phyloP scores from a whole-genome alignment of 257 asterid species.

The Salvia miltiorrhiza region DNA sequence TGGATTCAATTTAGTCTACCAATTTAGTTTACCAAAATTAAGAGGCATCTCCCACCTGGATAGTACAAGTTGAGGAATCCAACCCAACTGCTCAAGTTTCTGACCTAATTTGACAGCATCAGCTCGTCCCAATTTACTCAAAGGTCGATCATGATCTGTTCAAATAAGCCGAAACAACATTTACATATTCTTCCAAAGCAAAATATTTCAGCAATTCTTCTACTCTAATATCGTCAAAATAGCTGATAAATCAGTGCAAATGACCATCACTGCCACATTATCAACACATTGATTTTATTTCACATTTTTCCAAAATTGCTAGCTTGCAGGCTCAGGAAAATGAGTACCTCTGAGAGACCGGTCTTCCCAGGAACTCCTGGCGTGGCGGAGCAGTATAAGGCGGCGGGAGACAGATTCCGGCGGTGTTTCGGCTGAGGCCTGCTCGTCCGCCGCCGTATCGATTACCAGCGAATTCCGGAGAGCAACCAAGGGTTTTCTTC shows the following conservation, averaged over 20 bases:
- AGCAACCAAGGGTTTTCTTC: slow-evolving; percentile 23
- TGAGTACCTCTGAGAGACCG: slow-evolving; percentile 57
- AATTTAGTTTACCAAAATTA: background rate
- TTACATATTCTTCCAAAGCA: background rate
- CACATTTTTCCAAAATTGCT: background rate
- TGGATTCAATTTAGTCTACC: slow-evolving; percentile 3
- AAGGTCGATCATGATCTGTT: slow-evolving; percentile 93
- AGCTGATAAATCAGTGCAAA: background rate
- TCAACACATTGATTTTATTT: background rate
- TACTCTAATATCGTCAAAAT: background rate
- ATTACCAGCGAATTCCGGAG: slow-evolving; percentile 36
- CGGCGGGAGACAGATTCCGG: slow-evolving; percentile 50
- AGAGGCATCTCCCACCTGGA: slow-evolving; percentile 51
- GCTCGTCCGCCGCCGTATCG: slow-evolving; percentile 35
- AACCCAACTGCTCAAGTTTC: slow-evolving; percentile 76
- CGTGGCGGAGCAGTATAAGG: slow-evolving; percentile 83
- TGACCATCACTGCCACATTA: background rate
- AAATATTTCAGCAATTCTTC: background rate
- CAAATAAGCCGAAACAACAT: background rate
- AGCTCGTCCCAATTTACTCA: slow-evolving; percentile 71
- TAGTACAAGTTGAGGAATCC: slow-evolving; percentile 86
- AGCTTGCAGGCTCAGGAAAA: background rate
- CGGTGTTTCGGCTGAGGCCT: slow-evolving; percentile 34
- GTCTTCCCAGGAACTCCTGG: slow-evolving; percentile 63
- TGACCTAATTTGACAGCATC: slow-evolving; percentile 71